Base-by-base conservation (phyloP, 352 stramenopile species). In the Phytophthora sansomeana region DNA sequence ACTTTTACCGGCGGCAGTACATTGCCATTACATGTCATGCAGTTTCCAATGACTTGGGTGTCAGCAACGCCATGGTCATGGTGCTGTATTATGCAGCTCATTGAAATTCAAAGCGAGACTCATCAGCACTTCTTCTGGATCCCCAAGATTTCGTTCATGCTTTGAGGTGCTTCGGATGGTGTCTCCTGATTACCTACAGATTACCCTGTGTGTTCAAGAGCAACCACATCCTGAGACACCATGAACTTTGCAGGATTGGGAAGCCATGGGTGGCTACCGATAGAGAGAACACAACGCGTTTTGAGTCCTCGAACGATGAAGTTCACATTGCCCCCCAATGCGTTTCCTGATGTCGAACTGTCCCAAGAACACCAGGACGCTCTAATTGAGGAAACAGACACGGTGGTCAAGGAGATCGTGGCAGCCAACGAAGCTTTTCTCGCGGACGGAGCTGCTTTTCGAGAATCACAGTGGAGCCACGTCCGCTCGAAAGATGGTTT, bases 401-500 rank as follows among this genome's bases (percentile, higher is more conserved):
- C 62, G 19, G 65, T 88, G 9, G 64, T 88, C 10, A 66, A 50
- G 24, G 77, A 85, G 53, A 85, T 75, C 47, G 38, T 86, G 13
- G 64, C 54, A 26, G 66, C 60, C 7, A 74, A 83, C 52, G 65
- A 78, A 42, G 59, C 65, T 24, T 80, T 72, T 61, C 42, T 80
- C 3, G 58, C 66, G 0, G 60, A 58, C 1, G 58, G 66, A 60
- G 58, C 60, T 1, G 36, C 35, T 19, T 58, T 88, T 43, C 61
- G 63, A 6, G 53, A 44, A 24, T 41, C 66, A 3, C 44, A 75
- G 26, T 88, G 74, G 77, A 71, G 69, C 41, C 29, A 66, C 21
- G 56, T 83, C 10, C 69, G 69, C 6, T 33, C 57, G 43, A 81
- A 76, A 29, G 60, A 83, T 14, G 61, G 65, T 38, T 24, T 83